Base-by-base conservation (phyloP, 148 eudicot genomes). In the Spergularia bocconei region DNA sequence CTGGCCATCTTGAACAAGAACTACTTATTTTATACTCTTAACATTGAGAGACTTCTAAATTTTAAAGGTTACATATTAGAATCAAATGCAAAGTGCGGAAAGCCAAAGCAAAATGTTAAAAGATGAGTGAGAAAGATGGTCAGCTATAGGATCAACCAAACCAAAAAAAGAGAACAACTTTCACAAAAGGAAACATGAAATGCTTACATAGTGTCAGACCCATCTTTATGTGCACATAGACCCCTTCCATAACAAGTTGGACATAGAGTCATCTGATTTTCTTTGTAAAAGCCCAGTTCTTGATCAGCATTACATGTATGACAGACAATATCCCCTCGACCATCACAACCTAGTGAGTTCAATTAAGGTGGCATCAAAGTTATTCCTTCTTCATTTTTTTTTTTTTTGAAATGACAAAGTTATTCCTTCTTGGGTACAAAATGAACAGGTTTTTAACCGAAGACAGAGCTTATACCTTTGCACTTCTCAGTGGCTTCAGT, bases 131-230 rank as follows among this genome's bases (percentile, higher is more conserved):
- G n/a, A 19, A 13, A 50, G 50, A 39, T 15, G n/a, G 52, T 65
- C 25, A 38, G 13, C 39, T 39, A 59, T 2, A 11, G 69, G 21
- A 63, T 4, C 17, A 38, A 63, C 20, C 20, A 15, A 63, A 63
- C 47, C 4, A 8, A 60, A 36, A 59, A 63, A 36, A 16, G 67
- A 63, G 20, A 15, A 65, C 21, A 44, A 13, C 39, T 44, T 16
- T 10, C 14, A 44, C 4, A 63, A 21, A 66, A 38, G 21, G 69
- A 14, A 58, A 11, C 70, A 15, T 63, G 44, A 58, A 79, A 44
- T 53, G 17, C 91, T 86, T 81, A 96, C 99, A 84, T 85, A 77
- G 99, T 81, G 79, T 96, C 99, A 79, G 99, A 92, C 70, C 99
- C 99, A 83, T 96, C 98, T 78, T 58, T 83, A 65, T 96, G 99